These are phyloP conservation scores for Drosera capensis DNA, from an alignment of 148 eudicot species.

Conservation along the genomic window DNA sequence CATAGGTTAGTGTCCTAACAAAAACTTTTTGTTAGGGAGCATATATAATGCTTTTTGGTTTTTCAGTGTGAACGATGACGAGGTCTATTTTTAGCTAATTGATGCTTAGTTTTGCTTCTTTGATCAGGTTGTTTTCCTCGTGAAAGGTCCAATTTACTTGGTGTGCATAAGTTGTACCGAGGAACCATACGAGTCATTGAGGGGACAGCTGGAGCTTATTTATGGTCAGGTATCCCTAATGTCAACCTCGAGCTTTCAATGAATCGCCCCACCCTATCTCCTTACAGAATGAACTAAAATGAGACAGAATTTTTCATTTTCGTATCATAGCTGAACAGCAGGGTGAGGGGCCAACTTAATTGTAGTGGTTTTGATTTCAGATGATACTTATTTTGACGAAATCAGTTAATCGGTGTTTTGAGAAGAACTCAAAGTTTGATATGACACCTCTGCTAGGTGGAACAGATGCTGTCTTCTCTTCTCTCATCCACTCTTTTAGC, in stretches of 20 bases:
- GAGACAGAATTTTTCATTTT: background rate
- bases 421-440: conserved; percentile 92
- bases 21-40: too few species aligned
- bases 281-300: background rate
- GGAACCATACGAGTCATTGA: conserved; percentile 74
- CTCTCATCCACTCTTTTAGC: conserved; percentile 95
- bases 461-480: conserved; percentile 90
- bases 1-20: too few species aligned
- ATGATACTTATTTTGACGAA: conserved; percentile 92
- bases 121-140: conserved; percentile 82
- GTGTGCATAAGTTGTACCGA: conserved; percentile 98
- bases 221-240: conserved; percentile 72
- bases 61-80: too few species aligned
- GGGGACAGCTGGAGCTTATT: conserved; percentile 77
- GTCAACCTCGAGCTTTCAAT: too few species aligned
- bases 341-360: too few species aligned
- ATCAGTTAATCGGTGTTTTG: conserved; percentile 89
- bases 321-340: too few species aligned
- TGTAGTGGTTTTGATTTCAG: too few species aligned
- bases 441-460: conserved; percentile 99
- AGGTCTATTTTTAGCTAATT: background rate
- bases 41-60: too few species aligned
- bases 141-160: conserved; percentile 86
- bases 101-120: background rate
- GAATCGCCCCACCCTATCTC: background rate